Evolutionary conservation across 2,329 filamentous ascomycete species (phyloP).

Genomic region (Pestalotiopsis sp.): DNA sequence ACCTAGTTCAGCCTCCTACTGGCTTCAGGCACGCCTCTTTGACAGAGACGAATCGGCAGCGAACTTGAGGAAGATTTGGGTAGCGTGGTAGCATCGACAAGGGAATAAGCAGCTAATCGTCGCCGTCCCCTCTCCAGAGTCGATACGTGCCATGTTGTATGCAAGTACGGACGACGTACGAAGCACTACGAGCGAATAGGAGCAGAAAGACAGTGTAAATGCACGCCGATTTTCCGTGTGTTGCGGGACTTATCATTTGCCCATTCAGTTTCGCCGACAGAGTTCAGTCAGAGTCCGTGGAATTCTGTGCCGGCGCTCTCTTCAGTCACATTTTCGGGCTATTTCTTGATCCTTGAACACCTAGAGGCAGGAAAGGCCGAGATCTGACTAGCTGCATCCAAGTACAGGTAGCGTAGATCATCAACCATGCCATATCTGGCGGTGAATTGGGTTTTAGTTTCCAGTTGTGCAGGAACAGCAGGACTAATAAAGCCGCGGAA

Average conservation of each 20-base stretch:
- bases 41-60: neutral
- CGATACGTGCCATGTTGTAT: neutral
- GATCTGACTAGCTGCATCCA: slow-evolving; percentile 2
- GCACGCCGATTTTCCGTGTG: slow-evolving; percentile 13
- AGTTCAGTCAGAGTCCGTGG: slow-evolving; percentile 10
- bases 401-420: neutral
- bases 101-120: slow-evolving; percentile 14
- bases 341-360: neutral
- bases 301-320: neutral
- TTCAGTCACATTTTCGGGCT: neutral
- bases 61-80: slow-evolving; percentile 11
- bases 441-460: slow-evolving; percentile 1
- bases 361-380: neutral
- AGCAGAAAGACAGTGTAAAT: neutral
- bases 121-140: neutral
- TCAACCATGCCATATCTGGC: slow-evolving; percentile 8
- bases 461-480: neutral
- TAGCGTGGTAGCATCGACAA: slow-evolving; percentile 26
- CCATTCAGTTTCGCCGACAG: slow-evolving; percentile 18
- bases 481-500: neutral
- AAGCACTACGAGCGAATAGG: slow-evolving; percentile 22
- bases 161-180: too few species aligned
- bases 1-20: slow-evolving; percentile 24
- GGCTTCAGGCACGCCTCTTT: slow-evolving; percentile 25
- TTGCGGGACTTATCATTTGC: slow-evolving; percentile 7